These are phyloP conservation scores for Termitomyces sp. DNA, from an alignment of 768 basidiomycete species.

Conservation along the genomic window DNA sequence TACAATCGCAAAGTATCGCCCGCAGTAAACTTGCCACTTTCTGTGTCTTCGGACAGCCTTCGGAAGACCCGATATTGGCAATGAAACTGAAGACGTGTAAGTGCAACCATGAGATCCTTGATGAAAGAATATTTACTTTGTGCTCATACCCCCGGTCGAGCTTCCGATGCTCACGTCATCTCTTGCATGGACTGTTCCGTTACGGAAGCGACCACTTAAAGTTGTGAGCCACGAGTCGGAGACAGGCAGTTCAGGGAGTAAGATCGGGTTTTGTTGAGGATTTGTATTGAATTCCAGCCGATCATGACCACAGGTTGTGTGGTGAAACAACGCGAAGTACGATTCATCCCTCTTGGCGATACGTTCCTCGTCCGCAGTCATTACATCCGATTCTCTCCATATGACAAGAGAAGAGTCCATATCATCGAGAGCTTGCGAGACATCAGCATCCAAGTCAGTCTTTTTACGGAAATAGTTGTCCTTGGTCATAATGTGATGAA, in stretches of 20 bases:
- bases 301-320: conserved; percentile 64
- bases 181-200: conserved; percentile 35
- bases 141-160: conserved; percentile 34
- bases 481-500: conserved; percentile 66
- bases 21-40: conserved; percentile 46
- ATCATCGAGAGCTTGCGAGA: conserved; percentile 31
- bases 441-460: conserved; percentile 49
- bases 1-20: neutral
- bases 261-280: conserved; percentile 44
- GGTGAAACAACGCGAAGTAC: conserved; percentile 14
- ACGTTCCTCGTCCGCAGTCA: conserved; percentile 46
- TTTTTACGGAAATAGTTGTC: conserved; percentile 67
- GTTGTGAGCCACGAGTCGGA: conserved; percentile 36
- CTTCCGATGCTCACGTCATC: conserved; percentile 53
- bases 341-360: conserved; percentile 23
- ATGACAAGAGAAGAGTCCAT: conserved; percentile 58
- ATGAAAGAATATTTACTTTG: conserved; percentile 39
- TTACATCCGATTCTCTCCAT: conserved; percentile 69
- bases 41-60: conserved; percentile 69
- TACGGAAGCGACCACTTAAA: conserved; percentile 25
- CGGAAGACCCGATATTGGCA: conserved; percentile 57
- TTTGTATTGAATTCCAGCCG: conserved; percentile 60
- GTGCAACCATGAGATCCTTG: neutral
- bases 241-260: conserved; percentile 25
- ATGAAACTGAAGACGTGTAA: conserved; percentile 47